Conservation (phyloP, 768 basidiomycete species). For the Boletus bicolor region DNA sequence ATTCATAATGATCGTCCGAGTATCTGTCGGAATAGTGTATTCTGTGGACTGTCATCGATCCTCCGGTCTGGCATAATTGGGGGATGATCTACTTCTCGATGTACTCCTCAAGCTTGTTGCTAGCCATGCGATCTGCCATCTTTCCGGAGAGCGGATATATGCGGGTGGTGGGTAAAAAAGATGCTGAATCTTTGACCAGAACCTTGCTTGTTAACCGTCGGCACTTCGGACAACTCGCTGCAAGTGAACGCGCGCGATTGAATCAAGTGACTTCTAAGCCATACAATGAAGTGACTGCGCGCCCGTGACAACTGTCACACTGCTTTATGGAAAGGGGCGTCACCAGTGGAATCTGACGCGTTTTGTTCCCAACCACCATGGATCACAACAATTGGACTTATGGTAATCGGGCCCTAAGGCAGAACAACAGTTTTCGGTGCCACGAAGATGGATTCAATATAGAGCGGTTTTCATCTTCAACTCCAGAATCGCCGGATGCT, state of each 20-base stretch:
- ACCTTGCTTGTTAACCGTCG: neutral
- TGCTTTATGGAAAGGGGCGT: neutral
- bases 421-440: neutral
- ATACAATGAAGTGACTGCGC: constrained; percentile 24
- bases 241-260: neutral
- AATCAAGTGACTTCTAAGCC: neutral
- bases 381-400: constrained; percentile 2
- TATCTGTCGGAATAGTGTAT: constrained; percentile 92
- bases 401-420: neutral
- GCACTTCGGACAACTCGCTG: neutral
- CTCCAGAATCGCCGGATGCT: constrained; percentile 3
- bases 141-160: constrained; percentile 9
- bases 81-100: constrained; percentile 62
- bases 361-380: constrained; percentile 18
- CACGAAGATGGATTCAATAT: neutral
- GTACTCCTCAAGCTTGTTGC: constrained; percentile 65
- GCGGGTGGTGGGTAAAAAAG: constrained; percentile 3
- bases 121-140: constrained; percentile 38
- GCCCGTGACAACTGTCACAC: constrained; percentile 27
- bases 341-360: neutral
- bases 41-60: constrained; percentile 37
- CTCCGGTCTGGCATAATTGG: constrained; percentile 16
- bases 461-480: constrained; percentile 8
- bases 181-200: neutral
- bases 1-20: constrained; percentile 90